Base-by-base conservation (phyloP, 1,284 basidiomycete genomes). In the Psilocybe mexicana region DNA sequence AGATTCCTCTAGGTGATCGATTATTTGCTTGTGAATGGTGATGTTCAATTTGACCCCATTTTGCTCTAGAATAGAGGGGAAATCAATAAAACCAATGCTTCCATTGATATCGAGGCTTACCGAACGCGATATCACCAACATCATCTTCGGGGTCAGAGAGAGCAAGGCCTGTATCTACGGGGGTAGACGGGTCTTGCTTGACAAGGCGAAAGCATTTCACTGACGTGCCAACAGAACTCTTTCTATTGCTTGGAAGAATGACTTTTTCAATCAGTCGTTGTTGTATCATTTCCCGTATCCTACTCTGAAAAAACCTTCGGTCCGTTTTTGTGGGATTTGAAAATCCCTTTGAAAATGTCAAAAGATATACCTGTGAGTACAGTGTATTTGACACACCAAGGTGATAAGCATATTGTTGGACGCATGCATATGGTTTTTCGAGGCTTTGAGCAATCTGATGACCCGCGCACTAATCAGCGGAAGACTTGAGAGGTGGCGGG, bases 191-290 rank as follows among this genome's bases (percentile, higher is more conserved):
- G 30, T 69, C 67, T 44, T 77, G 74, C 28, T 72, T 69, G 26
- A 85, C 71, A 28, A 91, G 73, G 38, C 86, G 84, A 55, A 89
- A 80, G 63, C 86, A 90, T 61, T 83, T 83, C 24, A 85, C 77
- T 45, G 74, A 79, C 55, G 79, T 74, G 61, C 74, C 75, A 11
- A 67, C 62, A 10, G 74, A 71, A 58, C 78, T 78, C 56, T 75
- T 77, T 62, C 76, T 80, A 54, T 72, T 76, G 67, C 79, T 83
- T 6, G 87, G 84, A 14, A 89, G 83, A 45, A 84, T 72, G 33
- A 93, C 81, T 63, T 85, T 87, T 67, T 93, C 91, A 38, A 93
- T 80, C 42, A 90, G 68, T 1, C 88, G 83, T 65, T 87, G 81
- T 49, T 84, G 80, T 36, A 88, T 80, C 63, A 94, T 77, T 61